Conservation (phyloP, 805 yeast genomes). For the Brettanomyces bruxellensis region DNA sequence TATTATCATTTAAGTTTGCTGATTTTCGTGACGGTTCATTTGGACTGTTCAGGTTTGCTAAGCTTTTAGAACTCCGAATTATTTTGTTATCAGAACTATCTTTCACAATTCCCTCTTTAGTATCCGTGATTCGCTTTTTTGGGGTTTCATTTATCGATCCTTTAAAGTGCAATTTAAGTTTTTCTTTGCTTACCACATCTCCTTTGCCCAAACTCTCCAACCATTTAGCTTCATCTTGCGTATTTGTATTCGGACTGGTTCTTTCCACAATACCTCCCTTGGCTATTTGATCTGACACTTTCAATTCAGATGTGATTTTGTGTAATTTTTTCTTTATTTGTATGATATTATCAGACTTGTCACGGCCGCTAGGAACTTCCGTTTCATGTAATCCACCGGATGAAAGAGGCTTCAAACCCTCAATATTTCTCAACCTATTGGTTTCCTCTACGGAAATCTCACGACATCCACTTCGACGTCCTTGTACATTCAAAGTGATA, state of each 20-base stretch:
- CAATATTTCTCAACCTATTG: slow-evolving; percentile 32
- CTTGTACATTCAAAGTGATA: background rate
- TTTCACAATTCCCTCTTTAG: too few species aligned
- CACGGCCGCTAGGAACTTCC: background rate
- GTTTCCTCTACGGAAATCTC: slow-evolving; percentile 36
- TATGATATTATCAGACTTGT: slow-evolving; percentile 7
- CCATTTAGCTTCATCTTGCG: slow-evolving; percentile 26
- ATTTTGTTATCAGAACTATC: too few species aligned
- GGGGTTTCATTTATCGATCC: too few species aligned
- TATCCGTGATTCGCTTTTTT: too few species aligned
- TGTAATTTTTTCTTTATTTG: slow-evolving; percentile 9
- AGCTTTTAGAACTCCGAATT: too few species aligned
- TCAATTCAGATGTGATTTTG: slow-evolving; percentile 10
- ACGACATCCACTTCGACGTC: background rate
- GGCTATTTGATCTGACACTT: slow-evolving; percentile 14
- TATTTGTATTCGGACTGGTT: slow-evolving; percentile 19
- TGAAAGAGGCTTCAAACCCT: slow-evolving; percentile 40
- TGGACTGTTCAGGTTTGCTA: too few species aligned
- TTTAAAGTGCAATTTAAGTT: background rate
- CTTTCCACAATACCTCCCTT: slow-evolving; percentile 19
- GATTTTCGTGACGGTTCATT: too few species aligned
- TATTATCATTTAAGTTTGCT: too few species aligned
- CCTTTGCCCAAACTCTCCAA: slow-evolving; percentile 19
- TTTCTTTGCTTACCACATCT: background rate
- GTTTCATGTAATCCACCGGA: slow-evolving; percentile 21